phyloP scores from a whole-genome alignment of 768 basidiomycete genomes.

The Mycena belliarum region DNA sequence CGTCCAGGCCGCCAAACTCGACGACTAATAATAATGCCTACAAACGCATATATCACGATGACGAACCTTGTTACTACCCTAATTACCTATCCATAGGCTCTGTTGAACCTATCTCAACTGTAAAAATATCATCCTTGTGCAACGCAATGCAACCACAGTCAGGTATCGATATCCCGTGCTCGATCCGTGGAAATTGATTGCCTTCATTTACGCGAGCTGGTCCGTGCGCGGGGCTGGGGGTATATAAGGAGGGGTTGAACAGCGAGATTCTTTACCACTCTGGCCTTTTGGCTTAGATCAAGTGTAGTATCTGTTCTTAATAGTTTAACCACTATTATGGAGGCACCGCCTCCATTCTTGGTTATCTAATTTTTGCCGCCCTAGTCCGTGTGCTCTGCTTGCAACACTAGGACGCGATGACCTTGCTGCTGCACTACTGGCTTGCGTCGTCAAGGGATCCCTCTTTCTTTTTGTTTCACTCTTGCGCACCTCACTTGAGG shows the following conservation, averaged over 20 bases:
- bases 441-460: not conserved
- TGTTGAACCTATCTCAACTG: too few species aligned
- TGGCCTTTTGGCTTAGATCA: slow-evolving; percentile 97
- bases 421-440: slow-evolving; percentile 11
- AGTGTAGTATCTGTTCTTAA: slow-evolving; percentile 97
- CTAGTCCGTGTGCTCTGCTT: slow-evolving; percentile 26
- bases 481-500: not conserved
- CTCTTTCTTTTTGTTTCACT: not conserved
- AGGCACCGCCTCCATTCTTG: slow-evolving; percentile 7
- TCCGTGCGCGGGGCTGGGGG: not conserved
- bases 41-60: not conserved
- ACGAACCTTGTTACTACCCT: not conserved
- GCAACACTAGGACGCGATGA: slow-evolving; percentile 27
- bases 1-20: slow-evolving; percentile 52
- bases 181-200: too few species aligned
- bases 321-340: slow-evolving; percentile 61
- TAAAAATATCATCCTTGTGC: too few species aligned
- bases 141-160: too few species aligned
- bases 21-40: not conserved
- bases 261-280: slow-evolving; percentile 61
- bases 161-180: too few species aligned
- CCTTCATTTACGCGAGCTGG: not conserved
- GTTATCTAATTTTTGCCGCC: slow-evolving; percentile 17
- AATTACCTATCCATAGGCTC: too few species aligned
- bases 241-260: not conserved